Evolutionary conservation across 352 stramenopile genomes (phyloP), one percentile per base, ranked within the genome.

Genomic region (Pseudoperonospora humuli): DNA sequence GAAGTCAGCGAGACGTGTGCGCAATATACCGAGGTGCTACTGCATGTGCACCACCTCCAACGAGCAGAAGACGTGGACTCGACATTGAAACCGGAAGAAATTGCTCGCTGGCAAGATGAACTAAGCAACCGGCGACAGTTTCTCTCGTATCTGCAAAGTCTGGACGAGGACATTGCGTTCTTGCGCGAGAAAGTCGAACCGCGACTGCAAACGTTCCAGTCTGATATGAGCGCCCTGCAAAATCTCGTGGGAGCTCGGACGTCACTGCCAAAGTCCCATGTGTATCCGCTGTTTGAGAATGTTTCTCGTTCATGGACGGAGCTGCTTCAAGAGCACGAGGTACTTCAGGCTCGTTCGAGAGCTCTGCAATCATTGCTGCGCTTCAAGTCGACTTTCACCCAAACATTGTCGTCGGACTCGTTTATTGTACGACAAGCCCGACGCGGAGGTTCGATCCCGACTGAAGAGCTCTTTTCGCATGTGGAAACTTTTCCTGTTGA

Each of bases 251-350:
- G 83, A 10, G 70, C 77, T 2, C 70, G 82, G 15, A 86, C 76
- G 7, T 95, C 84, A 20, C 65, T 97, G 44, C 86, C 88, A 18
- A 97, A 97, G 46, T 93, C 90, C 7, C 81, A 96, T 27, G 90
- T 97, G 4, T 97, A 97, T 50, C 91, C 91, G 18, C 81, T 96
- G 13, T 97, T 97, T 54, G 86, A 96, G 54, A 69, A 77, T 9
- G 70, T 96, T 2, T 85, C 83, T 5, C 69, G 65, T 49, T 82
- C 86, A 0, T 97, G 86, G 87, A 66, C 77, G 9, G 79, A 92
- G 52, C 52, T 94, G 3, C 56, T 77, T 2, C 50, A 79, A 21
- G 74, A 94, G 26, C 66, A 91, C 46, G 73, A 86, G 42, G 50
- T 90, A 8, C 32, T 89, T 15, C 64, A 84, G 36, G 71, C 73